Conservation (phyloP, 1,139 yeast genomes). For the Kodamaea arcana region DNA sequence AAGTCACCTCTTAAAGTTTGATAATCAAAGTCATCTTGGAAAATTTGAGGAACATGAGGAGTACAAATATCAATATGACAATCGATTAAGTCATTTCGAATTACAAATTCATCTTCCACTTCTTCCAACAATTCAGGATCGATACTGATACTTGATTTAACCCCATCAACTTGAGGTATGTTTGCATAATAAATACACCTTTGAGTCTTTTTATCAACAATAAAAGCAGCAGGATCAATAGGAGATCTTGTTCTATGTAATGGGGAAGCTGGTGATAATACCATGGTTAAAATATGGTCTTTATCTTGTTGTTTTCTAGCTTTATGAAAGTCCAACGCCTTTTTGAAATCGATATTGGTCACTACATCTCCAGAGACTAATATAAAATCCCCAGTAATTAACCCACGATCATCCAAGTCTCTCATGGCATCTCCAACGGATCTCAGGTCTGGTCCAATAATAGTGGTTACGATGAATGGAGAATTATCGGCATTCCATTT, state of each 20-base stretch:
- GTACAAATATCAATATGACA: slow-evolving; percentile 95
- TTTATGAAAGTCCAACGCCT: slow-evolving; percentile 70
- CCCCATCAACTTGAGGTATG: slow-evolving; percentile 59
- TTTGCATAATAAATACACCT: slow-evolving; percentile 83
- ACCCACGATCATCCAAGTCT: slow-evolving; percentile 85
- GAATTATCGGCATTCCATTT: slow-evolving; percentile 74
- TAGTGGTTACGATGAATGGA: slow-evolving; percentile 74
- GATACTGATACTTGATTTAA: slow-evolving; percentile 49
- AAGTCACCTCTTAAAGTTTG: slow-evolving; percentile 83
- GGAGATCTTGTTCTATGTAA: slow-evolving; percentile 77
- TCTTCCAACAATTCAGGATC: slow-evolving; percentile 83
- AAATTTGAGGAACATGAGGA: slow-evolving; percentile 90
- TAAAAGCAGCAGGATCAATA: slow-evolving; percentile 79
- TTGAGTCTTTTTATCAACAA: slow-evolving; percentile 66
- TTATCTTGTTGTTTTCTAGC: slow-evolving; percentile 69
- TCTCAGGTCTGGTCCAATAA: slow-evolving; percentile 82
- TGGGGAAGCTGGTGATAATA: slow-evolving; percentile 81
- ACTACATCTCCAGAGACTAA: slow-evolving; percentile 93
- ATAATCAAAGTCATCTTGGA: slow-evolving; percentile 94
- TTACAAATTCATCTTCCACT: slow-evolving; percentile 64
- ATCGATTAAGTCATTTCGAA: slow-evolving; percentile 90
- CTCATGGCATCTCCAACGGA: slow-evolving; percentile 98
- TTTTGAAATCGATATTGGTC: slow-evolving; percentile 77
- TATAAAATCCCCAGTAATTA: slow-evolving; percentile 84
- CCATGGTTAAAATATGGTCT: slow-evolving; percentile 93